phyloP scores from a whole-genome alignment of 768 basidiomycete genomes.

The Agrocybe chaxingu region DNA sequence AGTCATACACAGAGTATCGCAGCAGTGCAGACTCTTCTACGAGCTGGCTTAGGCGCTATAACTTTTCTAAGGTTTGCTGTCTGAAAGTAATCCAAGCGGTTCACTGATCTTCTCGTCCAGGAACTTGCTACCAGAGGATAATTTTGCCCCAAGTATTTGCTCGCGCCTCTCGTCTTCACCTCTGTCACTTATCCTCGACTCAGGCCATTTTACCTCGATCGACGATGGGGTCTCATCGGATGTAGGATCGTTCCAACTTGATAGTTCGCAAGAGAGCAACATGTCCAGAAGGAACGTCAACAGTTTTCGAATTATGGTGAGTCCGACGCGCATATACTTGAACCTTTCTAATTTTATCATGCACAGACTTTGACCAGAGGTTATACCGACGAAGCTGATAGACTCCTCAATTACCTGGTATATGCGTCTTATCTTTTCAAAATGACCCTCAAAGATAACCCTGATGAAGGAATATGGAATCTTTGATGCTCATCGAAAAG shows the following conservation, averaged over 20 bases:
- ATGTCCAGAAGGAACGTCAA: constrained; percentile 42
- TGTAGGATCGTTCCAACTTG: constrained; percentile 31
- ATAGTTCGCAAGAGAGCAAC: constrained; percentile 26
- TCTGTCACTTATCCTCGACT: constrained; percentile 3
- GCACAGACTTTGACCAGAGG: constrained; percentile 63
- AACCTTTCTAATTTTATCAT: neutral
- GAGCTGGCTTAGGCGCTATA: constrained; percentile 73
- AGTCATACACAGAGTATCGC: constrained; percentile 60
- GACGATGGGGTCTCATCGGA: constrained; percentile 37
- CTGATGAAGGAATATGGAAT: constrained; percentile 72
- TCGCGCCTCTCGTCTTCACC: neutral
- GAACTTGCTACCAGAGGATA: constrained; percentile 75
- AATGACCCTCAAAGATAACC: constrained; percentile 3
- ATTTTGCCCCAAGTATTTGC: constrained; percentile 54
- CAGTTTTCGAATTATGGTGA: constrained; percentile 68
- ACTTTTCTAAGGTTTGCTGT: constrained; percentile 61
- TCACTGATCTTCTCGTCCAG: constrained; percentile 28
- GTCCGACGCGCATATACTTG: neutral
- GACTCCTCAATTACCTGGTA: constrained; percentile 75
- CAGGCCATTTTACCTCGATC: constrained; percentile 56
- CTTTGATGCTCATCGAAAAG: constrained; percentile 80
- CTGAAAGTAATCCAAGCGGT: neutral
- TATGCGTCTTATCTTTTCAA: constrained; percentile 2
- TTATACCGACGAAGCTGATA: constrained; percentile 80
- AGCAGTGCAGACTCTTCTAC: constrained; percentile 69